phyloP scores from a whole-genome alignment of 2,329 filamentous ascomycete genomes.

The Diplodia seriata region DNA sequence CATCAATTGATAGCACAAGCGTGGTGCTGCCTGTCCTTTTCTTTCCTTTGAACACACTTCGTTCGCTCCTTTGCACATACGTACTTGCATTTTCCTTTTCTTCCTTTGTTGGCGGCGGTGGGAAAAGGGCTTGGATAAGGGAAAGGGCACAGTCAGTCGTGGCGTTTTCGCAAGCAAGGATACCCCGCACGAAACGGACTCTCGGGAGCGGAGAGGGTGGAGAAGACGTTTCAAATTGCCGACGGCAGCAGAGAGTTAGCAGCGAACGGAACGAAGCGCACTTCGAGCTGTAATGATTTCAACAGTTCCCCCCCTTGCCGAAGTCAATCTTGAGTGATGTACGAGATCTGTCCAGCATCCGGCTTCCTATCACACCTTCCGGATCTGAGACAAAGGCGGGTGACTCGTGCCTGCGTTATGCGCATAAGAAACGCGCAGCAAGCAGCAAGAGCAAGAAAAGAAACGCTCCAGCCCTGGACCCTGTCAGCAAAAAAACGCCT shows the following conservation, averaged over 20 bases:
- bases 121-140: not conserved
- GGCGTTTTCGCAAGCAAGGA: not conserved
- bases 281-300: not conserved
- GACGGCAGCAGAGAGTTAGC: not conserved
- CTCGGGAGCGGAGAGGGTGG: not conserved
- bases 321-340: not conserved
- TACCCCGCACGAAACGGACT: conserved; percentile 6
- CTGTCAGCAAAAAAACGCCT: conserved; percentile 1
- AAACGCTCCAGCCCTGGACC: not conserved
- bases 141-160: not conserved
- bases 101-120: not conserved
- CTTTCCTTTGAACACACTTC: conserved; percentile 11
- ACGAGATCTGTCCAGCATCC: not conserved
- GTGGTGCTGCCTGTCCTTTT: conserved; percentile 20
- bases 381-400: conserved; percentile 8
- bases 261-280: not conserved
- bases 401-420: conserved; percentile 26
- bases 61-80: not conserved
- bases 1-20: conserved; percentile 20
- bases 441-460: not conserved
- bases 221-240: not conserved
- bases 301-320: not conserved
- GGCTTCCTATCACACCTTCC: conserved; percentile 3
- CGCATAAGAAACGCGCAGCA: conserved; percentile 13
- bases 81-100: not conserved